Evolutionary conservation across 2,329 filamentous ascomycete genomes (phyloP).

Genomic region (Rhinocladiella similis): DNA sequence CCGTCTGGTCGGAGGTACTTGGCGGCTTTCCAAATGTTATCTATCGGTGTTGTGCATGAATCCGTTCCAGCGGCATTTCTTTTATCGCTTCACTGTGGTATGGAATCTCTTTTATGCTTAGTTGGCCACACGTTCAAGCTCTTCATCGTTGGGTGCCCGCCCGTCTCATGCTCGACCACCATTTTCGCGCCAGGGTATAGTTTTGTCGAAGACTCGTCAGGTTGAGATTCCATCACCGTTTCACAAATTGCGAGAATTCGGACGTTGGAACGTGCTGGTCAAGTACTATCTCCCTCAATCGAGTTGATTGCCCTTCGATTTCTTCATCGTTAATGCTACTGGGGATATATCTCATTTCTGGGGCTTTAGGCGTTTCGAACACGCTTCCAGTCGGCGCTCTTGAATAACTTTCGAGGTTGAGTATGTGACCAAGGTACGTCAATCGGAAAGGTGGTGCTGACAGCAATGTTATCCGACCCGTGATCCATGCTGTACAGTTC

Average conservation of each 20-base stretch:
- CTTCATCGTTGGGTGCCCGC: conserved; percentile 26
- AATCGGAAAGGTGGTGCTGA: conserved; percentile 35
- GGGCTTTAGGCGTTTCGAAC: neutral
- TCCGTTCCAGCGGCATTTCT: conserved; percentile 32
- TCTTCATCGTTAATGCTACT: conserved; percentile 6
- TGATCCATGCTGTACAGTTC: conserved; percentile 30
- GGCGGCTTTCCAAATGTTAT: conserved; percentile 32
- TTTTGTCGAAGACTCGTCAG: conserved; percentile 24
- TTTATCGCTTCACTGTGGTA: conserved; percentile 17
- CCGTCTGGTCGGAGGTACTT: conserved; percentile 29
- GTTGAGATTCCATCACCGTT: conserved; percentile 30
- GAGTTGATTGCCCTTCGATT: conserved; percentile 27
- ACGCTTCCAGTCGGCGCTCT: conserved; percentile 10
- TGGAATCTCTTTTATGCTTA: conserved; percentile 6
- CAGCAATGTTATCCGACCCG: conserved; percentile 34
- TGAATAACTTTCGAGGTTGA: conserved; percentile 29
- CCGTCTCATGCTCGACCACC: conserved; percentile 10
- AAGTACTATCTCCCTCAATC: conserved; percentile 15
- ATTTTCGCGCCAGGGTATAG: conserved; percentile 31
- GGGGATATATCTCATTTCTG: neutral
- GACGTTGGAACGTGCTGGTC: conserved; percentile 21
- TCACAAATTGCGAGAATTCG: conserved; percentile 26
- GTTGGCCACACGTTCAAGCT: conserved; percentile 17
- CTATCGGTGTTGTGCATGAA: conserved; percentile 30
- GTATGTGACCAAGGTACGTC: conserved; percentile 18